phyloP scores from a whole-genome alignment of 2,329 filamentous ascomycete species.

The Nigrospora oryzae region DNA sequence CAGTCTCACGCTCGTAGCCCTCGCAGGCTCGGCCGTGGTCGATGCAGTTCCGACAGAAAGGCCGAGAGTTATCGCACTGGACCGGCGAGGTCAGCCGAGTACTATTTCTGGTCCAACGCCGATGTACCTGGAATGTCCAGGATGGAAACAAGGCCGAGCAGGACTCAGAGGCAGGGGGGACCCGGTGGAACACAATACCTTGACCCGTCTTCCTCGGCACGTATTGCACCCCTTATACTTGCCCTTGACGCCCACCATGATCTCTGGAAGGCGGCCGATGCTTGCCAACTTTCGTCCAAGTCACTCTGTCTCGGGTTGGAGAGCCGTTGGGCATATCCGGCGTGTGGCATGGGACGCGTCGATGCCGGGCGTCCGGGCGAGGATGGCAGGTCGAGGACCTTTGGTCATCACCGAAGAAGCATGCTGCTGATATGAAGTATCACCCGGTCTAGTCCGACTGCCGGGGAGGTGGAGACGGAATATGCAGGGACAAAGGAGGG shows the following conservation, averaged over 20 bases:
- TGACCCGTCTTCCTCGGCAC: conserved; percentile 5
- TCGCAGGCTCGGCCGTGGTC: conserved; percentile 48
- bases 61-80: conserved; percentile 50
- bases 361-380: too few relatives aligned
- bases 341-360: too few relatives aligned
- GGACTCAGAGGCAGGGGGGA: background rate
- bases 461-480: too few relatives aligned
- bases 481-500: too few relatives aligned
- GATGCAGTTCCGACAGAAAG: conserved; percentile 52
- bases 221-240: conserved; percentile 8
- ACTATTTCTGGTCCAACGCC: background rate
- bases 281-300: too few relatives aligned
- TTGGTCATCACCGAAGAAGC: too few relatives aligned
- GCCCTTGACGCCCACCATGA: conserved; percentile 7
- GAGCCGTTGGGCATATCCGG: too few relatives aligned
- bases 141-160: background rate
- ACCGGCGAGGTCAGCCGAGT: background rate
- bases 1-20: conserved; percentile 53
- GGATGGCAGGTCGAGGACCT: too few relatives aligned
- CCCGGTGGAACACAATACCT: background rate
- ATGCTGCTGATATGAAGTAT: too few relatives aligned
- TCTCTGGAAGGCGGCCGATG: too few relatives aligned
- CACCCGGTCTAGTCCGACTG: too few relatives aligned
- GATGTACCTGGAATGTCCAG: background rate
- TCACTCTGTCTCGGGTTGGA: too few relatives aligned